Conservation (phyloP, 2,329 filamentous ascomycete genomes). For the Diplodia intermedia region DNA sequence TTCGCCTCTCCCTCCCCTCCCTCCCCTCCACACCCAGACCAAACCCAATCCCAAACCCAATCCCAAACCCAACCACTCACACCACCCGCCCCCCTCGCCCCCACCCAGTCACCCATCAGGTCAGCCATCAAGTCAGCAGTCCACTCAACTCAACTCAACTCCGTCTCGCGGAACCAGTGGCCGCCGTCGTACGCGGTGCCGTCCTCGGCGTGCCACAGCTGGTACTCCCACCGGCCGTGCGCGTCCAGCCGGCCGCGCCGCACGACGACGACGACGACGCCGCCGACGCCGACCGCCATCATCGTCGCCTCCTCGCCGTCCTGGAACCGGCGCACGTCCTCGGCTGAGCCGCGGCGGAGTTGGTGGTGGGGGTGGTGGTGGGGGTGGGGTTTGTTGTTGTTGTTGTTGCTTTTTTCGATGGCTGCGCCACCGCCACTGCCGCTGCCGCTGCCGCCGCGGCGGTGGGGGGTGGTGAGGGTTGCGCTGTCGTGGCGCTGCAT, state of each 20-base stretch:
- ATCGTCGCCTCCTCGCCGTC: conserved; percentile 24
- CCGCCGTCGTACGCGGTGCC: conserved; percentile 24
- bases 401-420: too few relatives aligned
- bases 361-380: too few relatives aligned
- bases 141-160: not conserved
- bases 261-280: conserved; percentile 12
- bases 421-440: too few relatives aligned
- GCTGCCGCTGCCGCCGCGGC: too few relatives aligned
- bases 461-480: too few relatives aligned
- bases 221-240: conserved; percentile 20
- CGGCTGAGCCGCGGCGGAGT: conserved; percentile 3
- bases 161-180: conserved; percentile 23
- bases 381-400: too few relatives aligned
- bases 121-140: too few relatives aligned
- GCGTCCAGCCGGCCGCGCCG: conserved; percentile 5
- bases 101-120: not conserved
- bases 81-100: not conserved
- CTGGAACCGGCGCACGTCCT: conserved; percentile 21
- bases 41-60: too few relatives aligned
- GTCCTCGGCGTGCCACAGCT: conserved; percentile 27
- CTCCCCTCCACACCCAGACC: too few relatives aligned
- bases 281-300: conserved; percentile 21
- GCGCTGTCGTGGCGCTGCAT: too few relatives aligned
- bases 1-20: too few relatives aligned
- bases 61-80: too few relatives aligned